Evolutionary conservation across 2,329 filamentous ascomycete genomes (phyloP), one percentile per base, ranked within the genome.

Genomic region (Fusarium coicis): DNA sequence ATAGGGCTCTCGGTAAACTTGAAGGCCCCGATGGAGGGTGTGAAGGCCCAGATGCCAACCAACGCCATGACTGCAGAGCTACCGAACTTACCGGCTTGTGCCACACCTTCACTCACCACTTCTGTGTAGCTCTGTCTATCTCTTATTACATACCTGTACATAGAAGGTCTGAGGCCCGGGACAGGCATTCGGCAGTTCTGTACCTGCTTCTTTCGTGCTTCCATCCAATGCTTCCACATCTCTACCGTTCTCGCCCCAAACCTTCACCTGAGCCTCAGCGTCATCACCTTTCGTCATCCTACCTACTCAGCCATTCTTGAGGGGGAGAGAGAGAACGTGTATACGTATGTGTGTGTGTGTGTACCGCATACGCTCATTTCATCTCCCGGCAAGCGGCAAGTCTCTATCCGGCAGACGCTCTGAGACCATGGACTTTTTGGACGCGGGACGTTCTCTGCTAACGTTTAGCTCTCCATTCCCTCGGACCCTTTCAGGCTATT

Each of bases 161-260:
- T 26, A 5, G 49, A 15, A 36, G 49, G 57, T 44, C 30, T 60
- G 55, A 43, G 12, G 63, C 34, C 53, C 69, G 68, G 70, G 56
- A 57, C 43, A 49, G 34, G 49, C 23, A 55, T 63, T 72, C 71
- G 71, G 71, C 67, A 73, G 67, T 74, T 73, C 57, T 40, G 54
- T 64, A 61, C 66, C 71, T 73, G 58, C 71, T 73, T 73, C 66
- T 70, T 49, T 63, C 21, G 56, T 62, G 70, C 70, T 72, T 72
- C 70, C 47, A 65, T 32, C 30, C 30, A 32, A 32, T 47, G 30
- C 37, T 69, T 69, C 57, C 44, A 54, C 26, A 46, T 23, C 14
- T 19, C 32, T 26, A 6, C 30, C n/a, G 30, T 63, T 63, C 11
- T 54, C 9, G 19, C 26, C 47, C 18, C n/a, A 53, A 53, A 44